Evolutionary conservation across 176 grass and related monocot genomes (phyloP), one percentile per base, ranked within the genome.

Genomic region (Cenchrus fungigraminus): DNA sequence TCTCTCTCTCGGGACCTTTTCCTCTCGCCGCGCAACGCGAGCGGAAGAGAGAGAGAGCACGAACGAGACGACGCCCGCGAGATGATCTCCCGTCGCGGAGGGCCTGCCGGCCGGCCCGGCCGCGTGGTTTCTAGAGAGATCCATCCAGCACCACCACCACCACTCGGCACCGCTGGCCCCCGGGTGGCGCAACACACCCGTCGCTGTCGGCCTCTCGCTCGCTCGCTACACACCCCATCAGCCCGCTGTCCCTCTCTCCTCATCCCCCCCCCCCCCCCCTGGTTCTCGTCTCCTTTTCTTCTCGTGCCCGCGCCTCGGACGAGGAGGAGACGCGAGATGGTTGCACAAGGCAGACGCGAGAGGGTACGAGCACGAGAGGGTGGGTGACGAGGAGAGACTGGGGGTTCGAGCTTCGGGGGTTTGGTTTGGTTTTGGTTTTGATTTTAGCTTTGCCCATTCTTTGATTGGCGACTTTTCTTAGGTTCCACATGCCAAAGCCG

Each of bases 91-190:
- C 22, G 5, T 5, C 3, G 5, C 42, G 42, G 66, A 25, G 25
- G 25, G 25, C 25, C 25, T 25, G 25, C 25, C 25, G 49, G 49
- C 4, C 37, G 9, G 49, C 2, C 2, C 9, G 9, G 19, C 12
- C 71, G n/a, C 25, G 28, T 80, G 78, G 78, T 40, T 68, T 81
- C 79, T 43, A 81, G 79, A 81, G 79, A 69, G 19, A 81, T 81
- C 79, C 63, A 40, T 40, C 37, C 37, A 25, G 11, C 79, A 37
- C 79, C 63, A 43, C 16, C 79, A 37, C 49, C 64, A 56, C 78
- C 78, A 40, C 37, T 63, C 16, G 45, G 45, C 45, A 40, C 78
- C 22, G 25, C 71, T 53, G 46, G 46, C 22, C 49, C 6, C 14
- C 1, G 51, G 8, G 13, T 56, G 73, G 51, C 73, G 73, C 73